Percentiles rank a stretch among this genome's conserved stretches.
phyloP scores from a whole-genome alignment of 106 monocot species.

The Posidonia australis region DNA sequence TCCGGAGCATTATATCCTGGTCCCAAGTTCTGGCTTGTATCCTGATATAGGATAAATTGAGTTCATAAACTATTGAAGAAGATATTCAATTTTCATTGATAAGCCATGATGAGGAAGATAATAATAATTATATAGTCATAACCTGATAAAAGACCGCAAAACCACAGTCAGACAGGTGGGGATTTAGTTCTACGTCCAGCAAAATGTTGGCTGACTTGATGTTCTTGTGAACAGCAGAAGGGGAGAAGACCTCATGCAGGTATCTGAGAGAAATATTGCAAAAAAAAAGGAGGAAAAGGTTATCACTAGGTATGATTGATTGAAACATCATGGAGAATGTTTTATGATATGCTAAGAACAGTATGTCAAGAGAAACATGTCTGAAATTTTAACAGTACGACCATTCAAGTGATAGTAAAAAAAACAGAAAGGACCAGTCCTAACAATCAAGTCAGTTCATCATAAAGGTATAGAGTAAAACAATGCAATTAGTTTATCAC shows the following conservation, averaged over 20 bases:
- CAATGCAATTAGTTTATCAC: too few species aligned
- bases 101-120: background rate
- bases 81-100: background rate
- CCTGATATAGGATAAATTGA: constrained; percentile 18
- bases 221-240: constrained; percentile 74
- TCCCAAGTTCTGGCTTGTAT: constrained; percentile 36
- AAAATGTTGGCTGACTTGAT: constrained; percentile 81
- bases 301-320: too few species aligned
- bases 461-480: too few species aligned
- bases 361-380: too few species aligned
- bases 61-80: background rate
- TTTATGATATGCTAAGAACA: too few species aligned
- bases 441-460: too few species aligned
- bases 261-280: constrained; percentile 31
- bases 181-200: constrained; percentile 70
- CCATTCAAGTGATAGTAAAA: too few species aligned
- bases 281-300: too few species aligned
- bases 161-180: constrained; percentile 72
- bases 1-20: constrained; percentile 78
- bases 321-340: too few species aligned
- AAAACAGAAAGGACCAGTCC: too few species aligned
- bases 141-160: constrained; percentile 58
- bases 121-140: background rate
- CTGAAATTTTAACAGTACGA: too few species aligned
- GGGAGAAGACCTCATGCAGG: constrained; percentile 83